Conservation (phyloP, 768 basidiomycete species). For the Imleria badia region DNA sequence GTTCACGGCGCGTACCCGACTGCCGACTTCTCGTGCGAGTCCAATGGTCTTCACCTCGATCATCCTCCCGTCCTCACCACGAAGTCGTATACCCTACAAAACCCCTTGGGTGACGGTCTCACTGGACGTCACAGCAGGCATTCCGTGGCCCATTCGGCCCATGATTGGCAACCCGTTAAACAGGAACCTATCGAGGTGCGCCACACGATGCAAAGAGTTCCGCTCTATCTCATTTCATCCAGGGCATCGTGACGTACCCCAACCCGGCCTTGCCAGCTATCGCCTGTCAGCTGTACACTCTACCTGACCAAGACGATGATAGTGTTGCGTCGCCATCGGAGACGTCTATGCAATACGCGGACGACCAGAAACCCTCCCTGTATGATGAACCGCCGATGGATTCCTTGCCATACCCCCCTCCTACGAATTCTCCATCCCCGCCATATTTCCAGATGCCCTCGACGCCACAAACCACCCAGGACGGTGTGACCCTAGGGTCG, state of each 20-base stretch:
- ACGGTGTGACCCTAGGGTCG: slow-evolving; percentile 10
- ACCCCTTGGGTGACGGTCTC: slow-evolving; percentile 25
- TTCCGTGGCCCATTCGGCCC: slow-evolving; percentile 1
- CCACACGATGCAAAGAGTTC: not conserved
- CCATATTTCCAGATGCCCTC: slow-evolving; percentile 18
- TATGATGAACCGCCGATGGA: slow-evolving; percentile 32
- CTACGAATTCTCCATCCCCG: slow-evolving; percentile 19
- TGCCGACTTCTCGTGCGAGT: not conserved
- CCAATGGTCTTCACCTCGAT: slow-evolving; percentile 3
- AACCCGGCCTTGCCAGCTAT: slow-evolving; percentile 12
- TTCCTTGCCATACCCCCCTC: slow-evolving; percentile 31
- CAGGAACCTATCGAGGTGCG: slow-evolving; percentile 29
- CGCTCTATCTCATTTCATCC: slow-evolving; percentile 7
- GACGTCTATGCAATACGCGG: slow-evolving; percentile 7
- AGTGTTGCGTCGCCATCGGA: not conserved
- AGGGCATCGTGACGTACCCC: slow-evolving; percentile 10
- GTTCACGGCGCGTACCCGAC: slow-evolving; percentile 10
- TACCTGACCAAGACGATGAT: slow-evolving; percentile 16
- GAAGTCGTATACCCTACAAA: slow-evolving; percentile 31
- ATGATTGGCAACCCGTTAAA: slow-evolving; percentile 24
- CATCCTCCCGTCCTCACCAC: slow-evolving; percentile 7
- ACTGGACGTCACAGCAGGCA: not conserved
- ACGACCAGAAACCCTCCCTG: slow-evolving; percentile 10
- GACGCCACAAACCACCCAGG: slow-evolving; percentile 11
- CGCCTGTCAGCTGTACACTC: slow-evolving; percentile 17